These are phyloP conservation scores for Rhodotorula glutinis DNA, from an alignment of 1,284 basidiomycete species.

Conservation along the genomic window DNA sequence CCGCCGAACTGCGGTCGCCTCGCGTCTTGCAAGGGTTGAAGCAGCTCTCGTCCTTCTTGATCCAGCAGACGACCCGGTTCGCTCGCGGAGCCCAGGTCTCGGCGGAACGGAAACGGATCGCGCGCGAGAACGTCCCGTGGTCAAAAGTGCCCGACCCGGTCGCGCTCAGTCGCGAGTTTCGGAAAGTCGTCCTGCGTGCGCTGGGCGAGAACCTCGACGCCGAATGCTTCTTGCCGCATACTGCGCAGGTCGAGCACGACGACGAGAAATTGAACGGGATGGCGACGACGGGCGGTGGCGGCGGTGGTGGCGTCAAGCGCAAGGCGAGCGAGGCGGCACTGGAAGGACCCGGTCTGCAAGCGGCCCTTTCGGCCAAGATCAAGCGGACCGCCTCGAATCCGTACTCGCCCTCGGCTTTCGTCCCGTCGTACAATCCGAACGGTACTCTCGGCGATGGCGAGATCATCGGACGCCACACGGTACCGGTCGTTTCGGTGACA, in stretches of 20 bases:
- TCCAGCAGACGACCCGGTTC: constrained; percentile 70
- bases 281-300: neutral
- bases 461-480: constrained; percentile 22
- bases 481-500: constrained; percentile 8
- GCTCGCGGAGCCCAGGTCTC: constrained; percentile 45
- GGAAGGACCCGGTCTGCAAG: neutral
- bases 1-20: constrained; percentile 43
- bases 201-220: constrained; percentile 66
- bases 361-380: constrained; percentile 1
- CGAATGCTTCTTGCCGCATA: constrained; percentile 27
- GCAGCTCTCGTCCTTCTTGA: constrained; percentile 69
- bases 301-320: constrained; percentile 4
- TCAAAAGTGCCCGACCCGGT: constrained; percentile 74
- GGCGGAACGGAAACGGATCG: constrained; percentile 58
- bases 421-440: too few species aligned
- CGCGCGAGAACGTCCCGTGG: constrained; percentile 72
- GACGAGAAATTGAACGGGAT: too few species aligned
- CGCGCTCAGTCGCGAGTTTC: constrained; percentile 71
- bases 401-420: too few species aligned
- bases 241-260: constrained; percentile 2
- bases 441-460: too few species aligned
- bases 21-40: constrained; percentile 70
- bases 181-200: constrained; percentile 70
- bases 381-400: neutral
- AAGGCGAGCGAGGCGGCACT: neutral